phyloP scores from a whole-genome alignment of 2,329 filamentous ascomycete species.

The Sporothrix sp. region DNA sequence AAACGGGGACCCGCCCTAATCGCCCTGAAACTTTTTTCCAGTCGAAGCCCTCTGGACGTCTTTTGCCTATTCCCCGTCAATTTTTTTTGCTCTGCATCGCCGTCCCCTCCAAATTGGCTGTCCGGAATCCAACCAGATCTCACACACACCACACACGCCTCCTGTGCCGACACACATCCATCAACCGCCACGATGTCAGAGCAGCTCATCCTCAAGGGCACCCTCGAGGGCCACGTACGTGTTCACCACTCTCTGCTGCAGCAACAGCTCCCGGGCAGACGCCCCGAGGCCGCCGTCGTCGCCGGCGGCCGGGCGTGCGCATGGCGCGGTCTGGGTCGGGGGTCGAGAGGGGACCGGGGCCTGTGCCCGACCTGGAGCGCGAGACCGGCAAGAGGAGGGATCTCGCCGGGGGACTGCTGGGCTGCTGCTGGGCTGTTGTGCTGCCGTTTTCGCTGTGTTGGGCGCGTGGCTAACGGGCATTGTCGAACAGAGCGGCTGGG shows the following conservation, averaged over 20 bases:
- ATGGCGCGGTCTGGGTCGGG: not conserved
- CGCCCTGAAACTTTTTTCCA: conserved; percentile 16
- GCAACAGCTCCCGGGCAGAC: not conserved
- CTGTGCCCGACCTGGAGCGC: not conserved
- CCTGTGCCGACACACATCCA: conserved; percentile 19
- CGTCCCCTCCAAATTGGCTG: conserved; percentile 11
- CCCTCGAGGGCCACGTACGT: conserved; percentile 90
- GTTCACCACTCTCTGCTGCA: conserved; percentile 11
- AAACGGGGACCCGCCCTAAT: conserved; percentile 14
- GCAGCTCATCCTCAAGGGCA: conserved; percentile 92
- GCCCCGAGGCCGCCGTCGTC: not conserved
- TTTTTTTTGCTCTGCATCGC: conserved; percentile 13
- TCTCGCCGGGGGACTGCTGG: not conserved
- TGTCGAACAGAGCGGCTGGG: conserved; percentile 71
- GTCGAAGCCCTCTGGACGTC: conserved; percentile 9
- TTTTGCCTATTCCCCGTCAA: conserved; percentile 4
- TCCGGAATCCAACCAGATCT: conserved; percentile 7
- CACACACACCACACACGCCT: conserved; percentile 6
- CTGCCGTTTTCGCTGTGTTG: not conserved
- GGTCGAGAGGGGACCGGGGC: not conserved
- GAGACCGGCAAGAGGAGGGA: not conserved
- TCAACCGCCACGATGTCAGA: conserved; percentile 58
- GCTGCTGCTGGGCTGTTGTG: not conserved
- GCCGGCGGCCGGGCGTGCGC: not conserved
- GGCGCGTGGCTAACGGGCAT: conserved; percentile 9